Percentiles rank a stretch among this genome's conserved stretches.
These are phyloP conservation scores for Tarenaya hassleriana DNA, from an alignment of 345 rosid genomes.

Conservation along the genomic window DNA sequence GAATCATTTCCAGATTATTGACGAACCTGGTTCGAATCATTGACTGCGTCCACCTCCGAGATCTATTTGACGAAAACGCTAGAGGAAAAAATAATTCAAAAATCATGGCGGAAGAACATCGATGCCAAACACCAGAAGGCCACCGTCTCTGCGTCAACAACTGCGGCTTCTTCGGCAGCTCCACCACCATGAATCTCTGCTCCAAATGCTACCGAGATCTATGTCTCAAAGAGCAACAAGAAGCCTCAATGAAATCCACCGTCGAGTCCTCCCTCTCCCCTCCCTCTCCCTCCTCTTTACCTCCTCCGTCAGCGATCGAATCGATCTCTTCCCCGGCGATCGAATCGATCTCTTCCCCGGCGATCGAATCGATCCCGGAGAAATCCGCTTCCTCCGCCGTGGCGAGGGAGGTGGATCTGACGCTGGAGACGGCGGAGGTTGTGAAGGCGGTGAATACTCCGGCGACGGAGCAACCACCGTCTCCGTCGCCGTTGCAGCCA, in stretches of 20 bases:
- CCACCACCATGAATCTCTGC: slow-evolving; percentile 50
- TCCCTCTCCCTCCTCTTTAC: slow-evolving; percentile 13
- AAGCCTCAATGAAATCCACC: slow-evolving; percentile 33
- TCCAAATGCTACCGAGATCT: slow-evolving; percentile 45
- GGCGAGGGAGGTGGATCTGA: background rate
- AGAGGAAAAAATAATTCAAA: too few species aligned
- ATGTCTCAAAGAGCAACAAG: slow-evolving; percentile 36
- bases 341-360: slow-evolving; percentile 31
- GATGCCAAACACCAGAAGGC: slow-evolving; percentile 50
- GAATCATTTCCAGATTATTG: slow-evolving; percentile 11
- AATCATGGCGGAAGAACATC: slow-evolving; percentile 49
- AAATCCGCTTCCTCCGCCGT: slow-evolving; percentile 18
- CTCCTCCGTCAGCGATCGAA: slow-evolving; percentile 30
- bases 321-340: slow-evolving; percentile 31
- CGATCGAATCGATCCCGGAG: slow-evolving; percentile 21
- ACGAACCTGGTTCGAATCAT: slow-evolving; percentile 4
- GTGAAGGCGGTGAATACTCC: background rate
- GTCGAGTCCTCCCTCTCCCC: slow-evolving; percentile 36
- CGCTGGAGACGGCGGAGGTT: slow-evolving; percentile 12
- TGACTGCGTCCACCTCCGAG: background rate
- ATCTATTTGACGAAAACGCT: slow-evolving; percentile 6
- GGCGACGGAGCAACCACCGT: too few species aligned
- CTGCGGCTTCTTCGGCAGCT: slow-evolving; percentile 51
- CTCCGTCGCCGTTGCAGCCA: slow-evolving; percentile 26
- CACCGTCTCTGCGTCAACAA: slow-evolving; percentile 47